Evolutionary conservation across 805 yeast species (phyloP), one percentile per base, ranked within the genome.

Genomic region (Kazachstania psychrophila): DNA sequence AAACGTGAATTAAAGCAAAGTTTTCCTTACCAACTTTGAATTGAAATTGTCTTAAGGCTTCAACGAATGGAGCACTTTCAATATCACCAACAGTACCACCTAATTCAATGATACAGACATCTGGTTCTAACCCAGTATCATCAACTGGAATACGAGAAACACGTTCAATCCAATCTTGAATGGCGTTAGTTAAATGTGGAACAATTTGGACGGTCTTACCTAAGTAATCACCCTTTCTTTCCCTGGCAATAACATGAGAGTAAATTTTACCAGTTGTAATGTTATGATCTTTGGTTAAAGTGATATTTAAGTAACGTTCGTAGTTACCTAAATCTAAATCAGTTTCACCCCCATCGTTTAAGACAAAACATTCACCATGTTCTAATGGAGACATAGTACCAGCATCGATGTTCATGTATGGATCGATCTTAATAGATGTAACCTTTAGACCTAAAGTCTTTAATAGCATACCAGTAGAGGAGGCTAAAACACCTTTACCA

Each of bases 61-160:
- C 99, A 39, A 92, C 96, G 49, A 92, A 92, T 19, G 99, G 98
- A 37, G 97, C 98, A 58, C 89, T 77, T 69, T 92, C 99, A 55
- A 92, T 92, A 61, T 92, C 99, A 58, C 99, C 99, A 41, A 92
- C 98, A 22, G 99, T 92, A 61, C 99, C 99, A 61, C 99, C 99
- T 42, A 92, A 73, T 68, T 89, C 99, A 47, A 92, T 79, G 58
- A 92, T 87, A 72, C 99, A 92, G 37, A 92, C 82, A 51, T 92
- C 97, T 23, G 99, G 99, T 54, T 77, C 81, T 59, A 77, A 69
- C 37, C 92, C 94, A 25, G 88, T 73, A 40, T 75, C 70, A 61
- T 92, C 98, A 42, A 92, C 99, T 13, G 98, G 96, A 41, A 89
- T 72, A 48, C 70, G 75, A 30, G 96, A 74, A 33, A 92, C 97